Base-by-base conservation (phyloP, 2,329 filamentous ascomycete genomes). In the Byssochlamys sp. region DNA sequence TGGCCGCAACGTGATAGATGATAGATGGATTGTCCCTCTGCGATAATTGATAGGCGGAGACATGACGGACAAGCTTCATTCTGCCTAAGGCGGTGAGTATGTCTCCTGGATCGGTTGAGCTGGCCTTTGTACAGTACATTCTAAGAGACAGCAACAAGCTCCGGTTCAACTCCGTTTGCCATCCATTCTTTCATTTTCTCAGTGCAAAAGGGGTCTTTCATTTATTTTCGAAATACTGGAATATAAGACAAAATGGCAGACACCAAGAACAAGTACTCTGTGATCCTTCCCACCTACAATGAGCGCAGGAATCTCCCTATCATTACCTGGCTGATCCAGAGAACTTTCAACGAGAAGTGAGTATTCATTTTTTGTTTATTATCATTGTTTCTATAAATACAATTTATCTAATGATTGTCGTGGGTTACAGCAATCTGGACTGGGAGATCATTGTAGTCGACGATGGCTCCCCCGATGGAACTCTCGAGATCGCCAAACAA, bases 391-490 rank as follows among this genome's bases (percentile, higher is more conserved):
- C 4, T 9, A 24, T 14, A 29, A 52, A 12, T 5, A 5, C 14
- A 19, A 54, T 7, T 19, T 9, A 19, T 49, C 57, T 63, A 54
- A 59, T 45, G 26, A 1, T 28, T 11, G 10, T 52, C 24, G 45
- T 35, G 27, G n/a, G 25, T 52, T 59, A 53, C 63, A 96, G 92
- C 71, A 88, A 94, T 54, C 84, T 99, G 68, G 87, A 97, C 75
- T 99, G 90, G 90, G 91, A 99, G 79, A 82, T 99, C 73, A 88
- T 99, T 73, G 94, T 99, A 73, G 89, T 99, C 74, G 94, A 99
- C 83, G 95, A 99, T 76, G 94, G 89, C 77, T 96, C 90, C 58
- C 94, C 94, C 64, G 94, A 99, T 76, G 91, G 91, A 71, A 99
- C 94, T 55, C 89, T 95, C 75, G 85, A 89, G 61, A 84, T 99